Evolutionary conservation across 352 stramenopile genomes (phyloP), one percentile per base, ranked within the genome.

Genomic region (Phytophthora sp.): DNA sequence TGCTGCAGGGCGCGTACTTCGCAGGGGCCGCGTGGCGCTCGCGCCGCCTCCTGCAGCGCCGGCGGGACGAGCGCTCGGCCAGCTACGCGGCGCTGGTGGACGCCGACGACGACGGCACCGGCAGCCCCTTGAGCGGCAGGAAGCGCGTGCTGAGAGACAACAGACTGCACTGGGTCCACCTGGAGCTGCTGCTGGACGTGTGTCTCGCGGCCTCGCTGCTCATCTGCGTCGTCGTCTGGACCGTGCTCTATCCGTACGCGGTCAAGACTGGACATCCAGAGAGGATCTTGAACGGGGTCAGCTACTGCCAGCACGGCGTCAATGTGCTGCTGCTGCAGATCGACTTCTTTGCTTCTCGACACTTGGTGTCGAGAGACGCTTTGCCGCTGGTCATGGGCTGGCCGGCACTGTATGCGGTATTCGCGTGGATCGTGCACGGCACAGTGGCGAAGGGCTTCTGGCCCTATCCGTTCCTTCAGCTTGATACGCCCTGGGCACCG

Each of bases 401-500:
- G 77, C 66, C 77, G 15, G 81, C 81, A 2, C 13, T 77, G 31
- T 95, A 95, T 66, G 72, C 77, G 9, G 52, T 95, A 8, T 92
- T 91, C 52, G 68, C 84, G 9, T 95, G 86, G 84, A 79, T 92
- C 34, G 55, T 95, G 20, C 86, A 95, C 58, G 79, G 73, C 31
- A 89, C 75, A 0, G 68, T 90, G 34, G 76, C 75, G 6, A 76
- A 75, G 34, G 79, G 79, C 17, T 91, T 91, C 52, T 95, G 84
- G 86, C 86, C 84, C 15, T 95, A 95, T 44, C 86, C 86, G 35
- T 95, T 95, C 62, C 55, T 95, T 20, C 56, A 88, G 18, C 38
- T 91, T 18, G 46, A 92, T 43, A 91, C 82, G n/a, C 86, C 82
- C 5, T 91, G 66, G 66, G 82, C 86, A 2, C 84, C 84, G 3